Evolutionary conservation across 495 filamentous ascomycete species (phyloP).

Genomic region (Neurospora discreta): DNA sequence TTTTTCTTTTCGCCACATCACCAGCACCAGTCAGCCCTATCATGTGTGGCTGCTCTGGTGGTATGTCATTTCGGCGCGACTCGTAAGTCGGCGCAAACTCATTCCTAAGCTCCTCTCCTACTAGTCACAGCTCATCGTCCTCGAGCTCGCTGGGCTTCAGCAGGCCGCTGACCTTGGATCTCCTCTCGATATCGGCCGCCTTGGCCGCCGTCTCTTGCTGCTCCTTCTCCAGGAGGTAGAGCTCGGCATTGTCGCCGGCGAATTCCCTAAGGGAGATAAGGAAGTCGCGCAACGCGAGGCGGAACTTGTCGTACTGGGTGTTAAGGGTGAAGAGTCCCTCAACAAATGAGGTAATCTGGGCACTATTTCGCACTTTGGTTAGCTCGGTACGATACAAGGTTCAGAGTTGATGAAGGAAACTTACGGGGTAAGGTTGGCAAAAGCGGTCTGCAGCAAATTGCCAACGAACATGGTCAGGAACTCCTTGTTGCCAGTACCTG

Average conservation of each 20-base stretch:
- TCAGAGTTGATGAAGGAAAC: conserved; percentile 20
- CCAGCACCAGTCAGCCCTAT: background rate
- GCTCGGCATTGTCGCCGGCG: conserved; percentile 79
- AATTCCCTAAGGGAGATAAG: conserved; percentile 95
- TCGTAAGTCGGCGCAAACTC: conserved; percentile 38
- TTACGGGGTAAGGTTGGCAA: conserved; percentile 85
- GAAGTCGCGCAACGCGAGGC: conserved; percentile 90
- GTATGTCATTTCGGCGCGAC: conserved; percentile 4
- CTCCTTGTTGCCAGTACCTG: conserved; percentile 76
- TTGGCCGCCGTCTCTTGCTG: conserved; percentile 67
- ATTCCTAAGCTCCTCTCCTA: conserved; percentile 47
- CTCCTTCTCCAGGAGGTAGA: conserved; percentile 93
- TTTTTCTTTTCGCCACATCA: background rate
- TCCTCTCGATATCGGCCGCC: conserved; percentile 70
- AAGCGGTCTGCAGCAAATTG: conserved; percentile 77
- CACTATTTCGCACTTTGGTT: conserved; percentile 37
- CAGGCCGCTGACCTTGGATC: conserved; percentile 84
- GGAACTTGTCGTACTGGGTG: conserved; percentile 76
- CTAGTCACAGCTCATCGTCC: conserved; percentile 88
- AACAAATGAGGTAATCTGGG: conserved; percentile 82
- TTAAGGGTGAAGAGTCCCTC: conserved; percentile 75
- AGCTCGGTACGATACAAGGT: conserved; percentile 15
- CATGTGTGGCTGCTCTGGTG: background rate
- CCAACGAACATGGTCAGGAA: conserved; percentile 81
- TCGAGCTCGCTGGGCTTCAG: conserved; percentile 91